Base-by-base conservation (phyloP, 805 yeast species). In the Saturnispora galanensis region DNA sequence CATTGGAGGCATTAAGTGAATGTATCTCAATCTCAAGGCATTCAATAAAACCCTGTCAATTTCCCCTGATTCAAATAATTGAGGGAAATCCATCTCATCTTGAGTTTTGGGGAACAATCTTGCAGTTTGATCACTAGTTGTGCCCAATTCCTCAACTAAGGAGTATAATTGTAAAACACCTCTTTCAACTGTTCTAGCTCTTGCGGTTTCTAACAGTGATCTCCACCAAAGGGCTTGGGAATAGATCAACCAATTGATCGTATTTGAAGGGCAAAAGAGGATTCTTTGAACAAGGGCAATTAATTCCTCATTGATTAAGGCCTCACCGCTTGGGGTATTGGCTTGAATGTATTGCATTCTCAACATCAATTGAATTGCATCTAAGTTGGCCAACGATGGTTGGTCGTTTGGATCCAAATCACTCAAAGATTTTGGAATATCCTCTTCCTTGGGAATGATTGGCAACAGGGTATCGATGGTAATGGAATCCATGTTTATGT, bases 161-260 rank as follows among this genome's bases (percentile, higher is more conserved):
- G 95, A 81, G 44, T 89, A 90, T 81, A 93, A 80, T 63, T 93
- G 98, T 42, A 93, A 68, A 4, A 89, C 79, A 41, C 97, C 97
- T 59, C 98, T 74, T 64, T 93, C 97, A 18, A 90, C 81, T 1
- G 97, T 90, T 58, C 84, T 80, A 1, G 95, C 78, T 52, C 79
- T 80, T 41, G 73, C 71, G 0, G 95, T 76, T 60, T 93, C 98
- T 32, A 89, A 67, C 16, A 84, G 55, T 7, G 96, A 86, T 59
- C 97, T 76, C 56, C 82, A 84, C 96, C 97, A 93, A 37, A 93
- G 66, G 0, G 95, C 84, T 50, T 89, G 71, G 2, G 89, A 77
- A 55, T 80, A 87, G 3, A 90, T 60, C 1, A 84, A 64, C 88
- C 96, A 88, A 60, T 85, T 83, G 13, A 75, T 71, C 1, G 65